Base-by-base conservation (phyloP, 441 rosid species). In the Sinapis alba region DNA sequence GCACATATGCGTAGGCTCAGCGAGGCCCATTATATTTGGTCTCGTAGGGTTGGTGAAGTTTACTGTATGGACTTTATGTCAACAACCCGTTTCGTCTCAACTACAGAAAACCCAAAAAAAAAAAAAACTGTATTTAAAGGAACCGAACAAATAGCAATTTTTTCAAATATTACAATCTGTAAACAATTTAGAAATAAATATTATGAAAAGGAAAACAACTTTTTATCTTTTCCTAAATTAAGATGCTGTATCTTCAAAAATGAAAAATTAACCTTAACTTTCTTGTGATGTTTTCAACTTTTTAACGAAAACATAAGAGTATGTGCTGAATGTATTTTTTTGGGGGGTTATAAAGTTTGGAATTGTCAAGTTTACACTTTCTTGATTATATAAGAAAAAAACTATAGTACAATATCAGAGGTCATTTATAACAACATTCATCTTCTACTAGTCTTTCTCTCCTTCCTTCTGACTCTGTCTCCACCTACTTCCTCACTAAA, bases 281-380 rank as follows among this genome's bases (percentile, higher is more conserved):
- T 32, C n/a, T 71, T 45, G 16, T 11, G 12, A 41, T 12, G 1
- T 45, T 41, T 20, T 18, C 12, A 57, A 36, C 7, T 56, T 56
- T 56, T 56, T 1, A 30, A 24, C 6, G 28, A 6, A 27, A 27
- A 27, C 30, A 27, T 27, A 19, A 62, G 12, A 54, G 16, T 21
- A 23, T 11, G 15, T 21, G 51, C 51, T 54, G 27, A 54, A 4
- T 21, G 7, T 54, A 21, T 13, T 5, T 9, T 1, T 11, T 21
- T 10, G n/a, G n/a, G n/a, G n/a, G 11, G 41, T 34, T 34, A 34
- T 16, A 18, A 18, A 51, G 24, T 51, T n/a, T n/a, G 34, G 19
- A 57, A 13, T 57, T 57, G 62, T 57, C 7, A 57, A 27, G 63
- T 59, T 59, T 27, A 59, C 63, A 27, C 38, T 27, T 59, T 59